These are phyloP conservation scores for Ustilago vetiveriae DNA, from an alignment of 1,284 basidiomycete genomes.

Conservation along the genomic window DNA sequence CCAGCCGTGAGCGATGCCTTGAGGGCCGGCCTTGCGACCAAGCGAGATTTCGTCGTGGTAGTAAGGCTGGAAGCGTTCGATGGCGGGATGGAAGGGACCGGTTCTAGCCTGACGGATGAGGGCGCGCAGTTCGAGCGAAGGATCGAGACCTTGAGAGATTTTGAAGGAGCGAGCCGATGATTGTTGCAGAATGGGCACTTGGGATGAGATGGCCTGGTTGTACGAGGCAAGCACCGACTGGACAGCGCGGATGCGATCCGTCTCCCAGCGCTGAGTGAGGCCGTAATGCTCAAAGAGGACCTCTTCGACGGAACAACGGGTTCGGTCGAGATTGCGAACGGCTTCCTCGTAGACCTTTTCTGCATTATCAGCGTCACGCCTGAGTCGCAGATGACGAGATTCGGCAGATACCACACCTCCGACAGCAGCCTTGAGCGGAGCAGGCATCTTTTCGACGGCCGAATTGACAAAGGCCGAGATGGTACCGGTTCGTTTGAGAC, in stretches of 20 bases:
- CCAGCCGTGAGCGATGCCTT: slow-evolving; percentile 27
- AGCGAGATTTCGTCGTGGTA: slow-evolving; percentile 62
- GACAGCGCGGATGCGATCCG: slow-evolving; percentile 58
- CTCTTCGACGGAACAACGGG: slow-evolving; percentile 58
- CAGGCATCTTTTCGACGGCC: slow-evolving; percentile 55
- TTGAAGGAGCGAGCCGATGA: slow-evolving; percentile 30
- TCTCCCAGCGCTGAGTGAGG: slow-evolving; percentile 59
- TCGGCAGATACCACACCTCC: slow-evolving; percentile 55
- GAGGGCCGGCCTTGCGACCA: slow-evolving; percentile 35
- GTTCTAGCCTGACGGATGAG: slow-evolving; percentile 54
- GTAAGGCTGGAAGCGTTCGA: slow-evolving; percentile 62
- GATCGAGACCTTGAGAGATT: slow-evolving; percentile 30
- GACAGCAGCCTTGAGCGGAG: slow-evolving; percentile 55
- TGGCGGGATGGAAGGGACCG: slow-evolving; percentile 58
- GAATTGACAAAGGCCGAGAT: slow-evolving; percentile 55
- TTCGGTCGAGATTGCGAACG: slow-evolving; percentile 56
- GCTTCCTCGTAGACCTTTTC: slow-evolving; percentile 57
- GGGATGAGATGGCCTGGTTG: slow-evolving; percentile 33
- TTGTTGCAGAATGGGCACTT: slow-evolving; percentile 35
- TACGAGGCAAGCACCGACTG: slow-evolving; percentile 51
- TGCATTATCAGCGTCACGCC: slow-evolving; percentile 59
- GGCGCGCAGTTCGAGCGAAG: slow-evolving; percentile 37
- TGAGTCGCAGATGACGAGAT: slow-evolving; percentile 55
- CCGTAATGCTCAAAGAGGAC: slow-evolving; percentile 59
- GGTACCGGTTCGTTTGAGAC: slow-evolving; percentile 49